These are phyloP conservation scores for Polyporus arcularius DNA, from an alignment of 768 basidiomycete genomes.

Conservation along the genomic window DNA sequence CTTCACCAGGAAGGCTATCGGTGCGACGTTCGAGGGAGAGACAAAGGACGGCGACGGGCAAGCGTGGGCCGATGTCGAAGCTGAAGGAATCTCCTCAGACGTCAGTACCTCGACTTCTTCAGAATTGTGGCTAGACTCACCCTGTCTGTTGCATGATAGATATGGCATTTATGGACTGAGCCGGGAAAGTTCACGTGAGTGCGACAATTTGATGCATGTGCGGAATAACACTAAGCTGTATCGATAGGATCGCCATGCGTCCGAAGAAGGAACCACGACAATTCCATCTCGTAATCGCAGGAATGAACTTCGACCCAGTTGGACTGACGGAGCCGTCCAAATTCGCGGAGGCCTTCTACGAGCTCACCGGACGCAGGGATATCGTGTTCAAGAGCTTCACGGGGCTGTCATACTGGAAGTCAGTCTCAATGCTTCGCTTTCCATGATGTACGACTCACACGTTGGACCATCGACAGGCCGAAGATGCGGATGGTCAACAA, in stretches of 20 bases:
- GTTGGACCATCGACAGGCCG: conserved; percentile 30
- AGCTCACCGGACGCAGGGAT: conserved; percentile 29
- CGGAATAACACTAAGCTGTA: neutral
- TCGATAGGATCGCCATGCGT: conserved; percentile 18
- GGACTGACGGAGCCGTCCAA: conserved; percentile 27
- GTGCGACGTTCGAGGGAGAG: conserved; percentile 44
- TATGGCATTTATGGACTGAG: conserved; percentile 22
- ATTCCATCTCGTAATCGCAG: conserved; percentile 6
- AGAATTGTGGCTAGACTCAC: neutral
- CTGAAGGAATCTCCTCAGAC: conserved; percentile 30
- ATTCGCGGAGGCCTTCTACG: conserved; percentile 33
- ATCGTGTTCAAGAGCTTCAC: conserved; percentile 33
- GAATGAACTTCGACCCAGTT: conserved; percentile 13
- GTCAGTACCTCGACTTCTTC: neutral
- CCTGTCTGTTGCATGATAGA: neutral
- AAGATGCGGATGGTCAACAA: conserved; percentile 51
- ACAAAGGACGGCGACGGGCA: conserved; percentile 29
- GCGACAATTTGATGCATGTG: neutral
- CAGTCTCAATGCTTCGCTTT: conserved; percentile 18
- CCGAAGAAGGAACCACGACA: neutral
- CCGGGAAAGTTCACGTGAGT: conserved; percentile 15
- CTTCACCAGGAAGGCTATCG: conserved; percentile 40
- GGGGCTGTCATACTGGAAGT: conserved; percentile 27
- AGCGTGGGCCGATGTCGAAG: conserved; percentile 40
- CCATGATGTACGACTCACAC: too few relatives aligned